Evolutionary conservation across 257 asterid genomes (phyloP), one percentile per base, ranked within the genome.

Genomic region (Solanum peruvianum): DNA sequence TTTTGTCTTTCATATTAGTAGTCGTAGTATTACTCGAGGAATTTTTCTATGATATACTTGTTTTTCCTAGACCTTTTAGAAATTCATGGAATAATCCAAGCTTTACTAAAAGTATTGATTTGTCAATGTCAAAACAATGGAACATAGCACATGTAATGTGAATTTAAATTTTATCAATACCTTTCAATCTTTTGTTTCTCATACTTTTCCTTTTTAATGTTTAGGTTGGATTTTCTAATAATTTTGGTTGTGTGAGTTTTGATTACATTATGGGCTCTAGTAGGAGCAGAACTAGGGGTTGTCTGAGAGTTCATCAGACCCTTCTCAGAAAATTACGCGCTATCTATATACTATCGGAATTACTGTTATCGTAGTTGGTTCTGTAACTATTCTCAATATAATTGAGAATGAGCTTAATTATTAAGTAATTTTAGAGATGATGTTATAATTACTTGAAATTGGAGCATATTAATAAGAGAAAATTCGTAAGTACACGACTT

Each of bases 21-120:
- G 11, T 18, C n/a, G 11, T 56, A 56, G 64, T 18, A 56, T 56
- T 56, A 20, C 64, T 20, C 64, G 7, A 56, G 64, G 11, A 56
- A 3, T 56, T 56, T 69, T 23, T 69, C 76, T 29, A 6, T 29
- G 41, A 69, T 69, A 7, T 29, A 69, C 41, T 15, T 69, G 76
- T 15, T 70, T 15, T 69, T 29, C 76, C 7, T 14, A 29, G 6
- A 71, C 25, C 25, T 71, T 33, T 27, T 23, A 3, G 23, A 70
- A 76, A 87, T 31, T 75, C 76, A 71, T 45, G 88, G 77, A 89
- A 21, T 78, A 89, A 21, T 78, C 58, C 87, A 86, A 73, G 85
- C 33, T 82, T 85, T 78, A 88, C 78, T 86, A 78, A 76, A 67
- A 75, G 52, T 49, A 35, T 39, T 56, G 89, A 88, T 71, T 87